Base-by-base conservation (phyloP, 1,284 basidiomycete species). In the Athelia psychrophila region DNA sequence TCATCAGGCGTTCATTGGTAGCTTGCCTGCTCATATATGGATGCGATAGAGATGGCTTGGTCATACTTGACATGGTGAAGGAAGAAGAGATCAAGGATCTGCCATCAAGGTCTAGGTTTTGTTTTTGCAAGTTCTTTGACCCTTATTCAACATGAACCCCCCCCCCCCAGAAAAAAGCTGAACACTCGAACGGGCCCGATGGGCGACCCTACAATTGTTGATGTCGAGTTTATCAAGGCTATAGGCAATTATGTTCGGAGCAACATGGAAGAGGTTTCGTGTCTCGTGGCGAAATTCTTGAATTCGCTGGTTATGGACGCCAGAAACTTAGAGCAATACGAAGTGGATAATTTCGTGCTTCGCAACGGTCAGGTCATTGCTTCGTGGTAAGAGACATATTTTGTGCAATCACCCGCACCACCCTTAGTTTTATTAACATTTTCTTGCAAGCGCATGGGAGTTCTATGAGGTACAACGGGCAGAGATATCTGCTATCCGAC, bases 281-380 rank as follows among this genome's bases (percentile, higher is more conserved):
- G 74, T 55, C 61, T 86, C 10, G 65, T 78, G n/a, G 80, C 80
- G 2, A 84, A 80, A 58, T 88, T 88, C 58, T 60, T 88, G n/a
- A 70, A 78, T 54, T 66, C 75, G 13, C 83, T 88, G 57, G 64
- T 84, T 30, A 77, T 74, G 42, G 77, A 84, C 38, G 76, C 83
- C 1, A 73, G 79, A 1, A 74, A 81, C 35, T 62, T 88, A 44
- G 83, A 85, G 59, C 61, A 78, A 1, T 78, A 84, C 56, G 86
- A 88, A 64, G 72, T 86, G 2, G 85, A 88, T 58, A 85, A 86
- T 61, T 86, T 88, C 60, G 76, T 88, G 22, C 61, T 88, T 38
- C 76, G 78, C 30, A 87, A 88, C 56, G 81, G 78, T 16, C 63
- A 66, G 33, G 64, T 79, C 19, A 68, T 89, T 19, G 75, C 76